Conservation (phyloP, 1,284 basidiomycete genomes). For the Bjerkandera adusta region DNA sequence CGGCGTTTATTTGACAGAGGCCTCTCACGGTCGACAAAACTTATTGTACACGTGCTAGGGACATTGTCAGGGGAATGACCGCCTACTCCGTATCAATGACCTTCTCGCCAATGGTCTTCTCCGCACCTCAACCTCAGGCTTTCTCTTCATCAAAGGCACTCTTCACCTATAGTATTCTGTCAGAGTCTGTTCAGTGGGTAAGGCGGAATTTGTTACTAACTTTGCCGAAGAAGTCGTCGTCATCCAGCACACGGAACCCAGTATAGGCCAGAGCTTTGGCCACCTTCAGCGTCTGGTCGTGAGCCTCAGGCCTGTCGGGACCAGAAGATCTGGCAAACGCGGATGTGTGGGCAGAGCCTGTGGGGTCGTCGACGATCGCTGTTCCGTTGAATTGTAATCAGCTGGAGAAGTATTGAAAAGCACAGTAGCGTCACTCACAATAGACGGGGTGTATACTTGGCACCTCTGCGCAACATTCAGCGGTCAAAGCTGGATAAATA, state of each 20-base stretch:
- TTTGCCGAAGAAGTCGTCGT: conserved; percentile 43
- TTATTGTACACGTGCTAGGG: too few relatives aligned
- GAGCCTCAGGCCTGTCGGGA: conserved; percentile 52
- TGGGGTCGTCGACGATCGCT: conserved; percentile 23
- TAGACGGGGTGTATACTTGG: conserved; percentile 1
- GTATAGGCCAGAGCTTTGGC: conserved; percentile 59
- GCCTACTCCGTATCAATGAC: too few relatives aligned
- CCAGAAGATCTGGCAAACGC: conserved; percentile 56
- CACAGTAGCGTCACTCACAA: background rate
- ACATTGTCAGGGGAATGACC: too few relatives aligned
- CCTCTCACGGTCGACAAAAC: too few relatives aligned
- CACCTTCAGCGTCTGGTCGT: conserved; percentile 52
- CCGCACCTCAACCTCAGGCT: too few relatives aligned
- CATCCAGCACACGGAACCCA: conserved; percentile 55
- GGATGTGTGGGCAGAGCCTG: conserved; percentile 64
- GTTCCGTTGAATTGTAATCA: conserved; percentile 20
- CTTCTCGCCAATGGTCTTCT: too few relatives aligned
- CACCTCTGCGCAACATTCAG: background rate
- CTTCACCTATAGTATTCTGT: too few relatives aligned
- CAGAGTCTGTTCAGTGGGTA: too few relatives aligned
- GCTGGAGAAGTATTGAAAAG: too few relatives aligned
- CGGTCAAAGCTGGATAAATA: background rate
- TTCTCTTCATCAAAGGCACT: too few relatives aligned
- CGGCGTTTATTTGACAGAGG: too few relatives aligned
- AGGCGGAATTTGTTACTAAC: conserved; percentile 26